Base-by-base conservation (phyloP, 73 alveolate species). In the Paramecium pentaurelia region DNA sequence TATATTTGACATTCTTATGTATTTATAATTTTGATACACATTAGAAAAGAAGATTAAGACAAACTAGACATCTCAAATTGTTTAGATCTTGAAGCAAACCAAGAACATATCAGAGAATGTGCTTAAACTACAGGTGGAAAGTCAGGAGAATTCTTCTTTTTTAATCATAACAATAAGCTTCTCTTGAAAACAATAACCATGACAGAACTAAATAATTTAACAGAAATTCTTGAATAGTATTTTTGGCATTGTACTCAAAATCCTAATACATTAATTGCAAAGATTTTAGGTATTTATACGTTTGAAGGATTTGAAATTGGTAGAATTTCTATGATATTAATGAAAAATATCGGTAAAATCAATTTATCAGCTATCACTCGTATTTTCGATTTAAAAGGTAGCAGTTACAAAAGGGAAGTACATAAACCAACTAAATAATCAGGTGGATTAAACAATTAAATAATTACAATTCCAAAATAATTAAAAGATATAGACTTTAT, bases 91-190 rank as follows among this genome's bases (percentile, higher is more conserved):
- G 89, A 18, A 14, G 5, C 28, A 1, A 77, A 77, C 44, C 14
- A 36, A 20, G 89, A 77, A 4, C 28, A 34, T 1, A 77, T 77
- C 11, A 27, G 12, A 44, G 37, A 88, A 58, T 88, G 86, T 42
- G 94, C 90, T n/a, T 60, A 80, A 14, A 75, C 94, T 9, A 60
- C 86, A 22, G 94, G 94, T 14, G 99, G 99, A 34, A 98, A 96
- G 93, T 92, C 98, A 88, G 99, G 99, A 44, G 95, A 97, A 54
- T 98, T 98, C 92, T 98, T 98, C 98, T 97, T 96, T 93, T 97
- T 97, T 93, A 93, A 98, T 6, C 96, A 98, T 86, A 99, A 98
- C 94, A 96, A 96, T 73, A 93, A 95, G 80, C 94, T 96, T 93
- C 94, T 98, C 59, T 95, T 98, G 60, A 98, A 98, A 93, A 98